Evolutionary conservation across 805 yeast species (phyloP).

Genomic region (Starmerella roubikii): DNA sequence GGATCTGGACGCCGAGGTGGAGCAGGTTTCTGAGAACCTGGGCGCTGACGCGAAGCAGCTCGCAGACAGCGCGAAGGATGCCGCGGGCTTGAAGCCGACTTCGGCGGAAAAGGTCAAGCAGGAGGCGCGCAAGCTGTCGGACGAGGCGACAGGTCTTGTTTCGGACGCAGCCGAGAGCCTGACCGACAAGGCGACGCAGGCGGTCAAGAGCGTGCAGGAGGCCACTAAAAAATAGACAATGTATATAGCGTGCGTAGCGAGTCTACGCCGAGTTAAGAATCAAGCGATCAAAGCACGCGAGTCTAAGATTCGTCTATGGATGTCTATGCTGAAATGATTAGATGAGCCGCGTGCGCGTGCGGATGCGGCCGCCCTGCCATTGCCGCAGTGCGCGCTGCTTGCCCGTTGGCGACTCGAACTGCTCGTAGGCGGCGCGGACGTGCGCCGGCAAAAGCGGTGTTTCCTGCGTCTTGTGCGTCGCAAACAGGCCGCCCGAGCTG

Average conservation of each 20-base stretch:
- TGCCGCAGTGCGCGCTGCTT: conserved; percentile 13
- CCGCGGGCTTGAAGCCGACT: too few species aligned
- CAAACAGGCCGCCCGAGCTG: conserved; percentile 14
- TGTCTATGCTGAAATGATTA: conserved; percentile 1
- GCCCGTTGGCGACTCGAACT: conserved; percentile 16
- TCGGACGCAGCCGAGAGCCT: conserved; percentile 95
- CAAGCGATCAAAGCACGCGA: too few species aligned
- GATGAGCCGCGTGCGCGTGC: conserved; percentile 13
- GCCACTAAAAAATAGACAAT: conserved; percentile 1
- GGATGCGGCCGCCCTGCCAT: conserved; percentile 14
- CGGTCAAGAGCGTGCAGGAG: conserved; percentile 7
- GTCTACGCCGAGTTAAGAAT: not conserved
- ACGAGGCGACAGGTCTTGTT: conserved; percentile 36
- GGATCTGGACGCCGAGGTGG: conserved; percentile 1
- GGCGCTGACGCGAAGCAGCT: not conserved
- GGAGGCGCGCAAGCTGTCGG: too few species aligned
- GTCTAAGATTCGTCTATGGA: too few species aligned
- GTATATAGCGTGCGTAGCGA: too few species aligned
- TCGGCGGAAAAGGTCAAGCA: too few species aligned
- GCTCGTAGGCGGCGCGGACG: conserved; percentile 19
- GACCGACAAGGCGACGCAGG: conserved; percentile 35
- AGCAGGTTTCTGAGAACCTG: not conserved
- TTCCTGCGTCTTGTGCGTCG: conserved; percentile 16
- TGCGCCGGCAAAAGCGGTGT: conserved; percentile 21
- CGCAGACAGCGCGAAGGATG: too few species aligned